Evolutionary conservation across 495 filamentous ascomycete genomes (phyloP).

Genomic region (Xylaria grammica): DNA sequence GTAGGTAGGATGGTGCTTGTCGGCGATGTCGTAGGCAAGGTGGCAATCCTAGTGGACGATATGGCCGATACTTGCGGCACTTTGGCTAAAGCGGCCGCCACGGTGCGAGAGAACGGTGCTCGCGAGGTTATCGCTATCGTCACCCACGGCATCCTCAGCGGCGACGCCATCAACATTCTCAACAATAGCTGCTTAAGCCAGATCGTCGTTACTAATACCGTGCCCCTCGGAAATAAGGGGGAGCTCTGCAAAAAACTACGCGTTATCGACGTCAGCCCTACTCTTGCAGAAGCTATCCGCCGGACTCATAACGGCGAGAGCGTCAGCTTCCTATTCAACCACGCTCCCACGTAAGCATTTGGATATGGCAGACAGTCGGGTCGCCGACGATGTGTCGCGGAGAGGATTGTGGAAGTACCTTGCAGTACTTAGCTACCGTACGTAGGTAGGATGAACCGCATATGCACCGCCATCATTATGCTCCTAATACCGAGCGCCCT

Average conservation of each 20-base stretch:
- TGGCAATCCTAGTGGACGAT: slow-evolving; percentile 80
- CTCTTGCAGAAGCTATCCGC: slow-evolving; percentile 71
- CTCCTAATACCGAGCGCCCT: no score
- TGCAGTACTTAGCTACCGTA: no score
- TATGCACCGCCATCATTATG: no score
- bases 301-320: slow-evolving; percentile 92
- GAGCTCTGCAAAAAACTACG: slow-evolving; percentile 75
- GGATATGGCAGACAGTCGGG: no score
- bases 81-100: slow-evolving; percentile 79
- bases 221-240: slow-evolving; percentile 81
- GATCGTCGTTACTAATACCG: slow-evolving; percentile 95
- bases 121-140: slow-evolving; percentile 90
- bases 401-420: no score
- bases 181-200: slow-evolving; percentile 79
- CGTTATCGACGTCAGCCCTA: slow-evolving; percentile 93
- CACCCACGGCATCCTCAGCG: slow-evolving; percentile 93
- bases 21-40: slow-evolving; percentile 64
- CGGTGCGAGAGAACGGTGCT: slow-evolving; percentile 87
- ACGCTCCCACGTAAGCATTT: slow-evolving; percentile 76
- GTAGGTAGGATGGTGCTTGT: slow-evolving; percentile 93
- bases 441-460: no score
- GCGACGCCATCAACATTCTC: slow-evolving; percentile 87
- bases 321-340: slow-evolving; percentile 81
- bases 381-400: no score
- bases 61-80: slow-evolving; percentile 96